Percentiles rank a stretch among this genome's conserved stretches.
These are phyloP conservation scores for Coniochaeta pulveracea DNA, from an alignment of 2,329 filamentous ascomycete species.

Conservation along the genomic window DNA sequence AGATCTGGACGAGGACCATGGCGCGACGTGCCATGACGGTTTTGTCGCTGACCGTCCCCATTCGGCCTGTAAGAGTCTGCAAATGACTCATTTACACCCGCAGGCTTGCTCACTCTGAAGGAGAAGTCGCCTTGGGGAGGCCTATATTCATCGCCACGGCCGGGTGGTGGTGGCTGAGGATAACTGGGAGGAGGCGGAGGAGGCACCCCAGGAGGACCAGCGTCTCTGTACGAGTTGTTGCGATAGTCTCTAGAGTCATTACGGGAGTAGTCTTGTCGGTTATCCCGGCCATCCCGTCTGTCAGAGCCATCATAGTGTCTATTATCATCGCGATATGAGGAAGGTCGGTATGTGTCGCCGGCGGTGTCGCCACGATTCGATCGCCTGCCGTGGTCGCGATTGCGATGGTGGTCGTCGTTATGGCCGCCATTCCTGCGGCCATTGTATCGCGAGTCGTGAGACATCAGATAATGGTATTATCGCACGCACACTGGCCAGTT, in stretches of 20 bases:
- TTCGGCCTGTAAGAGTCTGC: constrained; percentile 21
- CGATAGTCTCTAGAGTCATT: too few species aligned
- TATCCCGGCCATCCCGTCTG: too few species aligned
- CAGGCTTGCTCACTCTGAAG: constrained; percentile 40
- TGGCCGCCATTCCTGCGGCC: constrained; percentile 3
- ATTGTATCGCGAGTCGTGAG: constrained; percentile 7
- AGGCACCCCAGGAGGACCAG: too few species aligned
- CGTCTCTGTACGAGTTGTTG: too few species aligned
- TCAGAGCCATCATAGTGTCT: too few species aligned
- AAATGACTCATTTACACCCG: constrained; percentile 28
- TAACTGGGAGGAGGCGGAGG: constrained; percentile 4
- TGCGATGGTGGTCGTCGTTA: constrained; percentile 5
- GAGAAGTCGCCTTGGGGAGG: constrained; percentile 41
- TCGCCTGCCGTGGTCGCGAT: constrained; percentile 5
- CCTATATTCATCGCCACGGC: constrained; percentile 8
- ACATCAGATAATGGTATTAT: too few species aligned
- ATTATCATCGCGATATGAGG: constrained; percentile 1
- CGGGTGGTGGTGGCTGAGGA: constrained; percentile 6
- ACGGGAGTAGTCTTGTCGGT: background rate
- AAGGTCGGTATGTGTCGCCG: background rate
- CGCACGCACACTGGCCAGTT: too few species aligned
- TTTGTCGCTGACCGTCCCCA: constrained; percentile 2
- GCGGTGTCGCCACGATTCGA: background rate
- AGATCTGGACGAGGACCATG: constrained; percentile 6
- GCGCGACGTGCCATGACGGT: constrained; percentile 5